Evolutionary conservation across 176 grass and related monocot species (phyloP), one percentile per base, ranked within the genome.

Genomic region (Elymus sibiricus): DNA sequence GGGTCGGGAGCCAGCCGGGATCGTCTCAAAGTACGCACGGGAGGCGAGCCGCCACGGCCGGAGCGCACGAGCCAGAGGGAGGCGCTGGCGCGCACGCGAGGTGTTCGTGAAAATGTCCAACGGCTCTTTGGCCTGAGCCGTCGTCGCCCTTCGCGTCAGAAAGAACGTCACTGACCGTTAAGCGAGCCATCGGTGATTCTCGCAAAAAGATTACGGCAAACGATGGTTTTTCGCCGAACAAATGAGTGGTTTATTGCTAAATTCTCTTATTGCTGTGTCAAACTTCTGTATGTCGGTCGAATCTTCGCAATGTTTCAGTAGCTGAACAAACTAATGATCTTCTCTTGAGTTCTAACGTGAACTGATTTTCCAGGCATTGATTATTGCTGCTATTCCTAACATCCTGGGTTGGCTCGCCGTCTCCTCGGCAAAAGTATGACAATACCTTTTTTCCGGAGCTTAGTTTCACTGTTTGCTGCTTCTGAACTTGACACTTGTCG

Each of bases 391-490:
- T 44, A 76, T 98, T 58, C 96, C 93, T 8, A 98, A 98, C 77
- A 95, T 98, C 66, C 84, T 98, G 24, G 96, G 96, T 21, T 98
- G 92, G 93, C 90, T 98, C 40, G 93, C 92, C 25, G 95, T 98
- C 79, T 98, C 96, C 74, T 95, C 94, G 6, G 96, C 96, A 21
- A 90, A 94, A 79, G 96, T 98, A 84, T 2, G 66, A 26, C 0
- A 8, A 37, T 64, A 25, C 62, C 27, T 17, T 27, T 47, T 53
- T 66, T 5, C n/a, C 5, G 14, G 25, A 17, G 43, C 38, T 79
- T 32, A 58, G 59, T 56, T 82, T 78, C 43, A 55, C 13, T 15
- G 11, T 37, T 32, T 55, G 16, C 22, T 60, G 55, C 74, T 70
- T 77, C 65, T 12, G 29, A 34, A 8, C 12, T 27, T 32, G 7